Evolutionary conservation across 2,329 filamentous ascomycete species (phyloP), one percentile per base, ranked within the genome.

Genomic region (Coniochaeta sp.): DNA sequence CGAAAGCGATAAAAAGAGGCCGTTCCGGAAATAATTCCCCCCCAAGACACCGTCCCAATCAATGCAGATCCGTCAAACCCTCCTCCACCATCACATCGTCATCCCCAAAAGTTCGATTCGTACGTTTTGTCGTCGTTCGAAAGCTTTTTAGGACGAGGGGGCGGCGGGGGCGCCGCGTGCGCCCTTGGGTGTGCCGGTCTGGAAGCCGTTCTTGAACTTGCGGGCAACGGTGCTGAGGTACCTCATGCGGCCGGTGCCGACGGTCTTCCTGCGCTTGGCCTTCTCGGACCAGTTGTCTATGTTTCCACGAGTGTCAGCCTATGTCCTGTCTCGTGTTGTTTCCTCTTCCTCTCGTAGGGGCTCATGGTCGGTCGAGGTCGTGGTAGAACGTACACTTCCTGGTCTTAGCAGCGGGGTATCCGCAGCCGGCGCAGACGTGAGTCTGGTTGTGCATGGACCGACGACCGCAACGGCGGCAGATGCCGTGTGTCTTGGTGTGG

Each of bases 261-360:
- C 92, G 71, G 92, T 96, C 91, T 96, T 97, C 87, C 94, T 95
- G 77, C 94, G 84, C 90, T 97, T 97, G 68, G 91, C 92, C 89
- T 99, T 99, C 85, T 97, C 92, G 76, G 89, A 85, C 94, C 94
- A 99, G 89, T 99, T 96, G 87, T 86, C 92, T 97, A 71, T 72
- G 46, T 54, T 49, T 30, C 32, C 28, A n/a, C n/a, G n/a, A n/a
- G 28, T 55, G 57, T 63, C 55, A 63, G 61, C 56, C 55, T 20
- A 49, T 18, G 32, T 20, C 26, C 12, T 14, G 10, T 31, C 42
- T 26, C 18, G 31, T n/a, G n/a, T 32, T 38, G 10, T n/a, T 40
- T 9, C n/a, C n/a, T 13, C 13, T 49, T 20, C 18, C 16, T 46
- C 22, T 53, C 51, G 47, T 38, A 13, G n/a, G 54, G 49, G 28